phyloP scores from a whole-genome alignment of 768 basidiomycete genomes.

The Kondoa subrosea region DNA sequence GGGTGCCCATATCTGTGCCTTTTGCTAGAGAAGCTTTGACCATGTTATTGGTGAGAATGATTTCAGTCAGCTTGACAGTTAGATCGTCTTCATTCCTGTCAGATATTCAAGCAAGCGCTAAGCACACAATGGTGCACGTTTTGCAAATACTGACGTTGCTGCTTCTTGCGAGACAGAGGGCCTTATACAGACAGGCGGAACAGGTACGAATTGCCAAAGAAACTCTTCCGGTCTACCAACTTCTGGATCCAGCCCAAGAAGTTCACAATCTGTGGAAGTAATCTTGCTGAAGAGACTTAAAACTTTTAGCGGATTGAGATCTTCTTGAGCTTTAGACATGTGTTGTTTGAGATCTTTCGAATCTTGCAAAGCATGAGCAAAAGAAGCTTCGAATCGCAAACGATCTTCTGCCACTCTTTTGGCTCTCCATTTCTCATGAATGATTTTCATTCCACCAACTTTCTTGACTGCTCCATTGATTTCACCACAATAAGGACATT shows the following conservation, averaged over 20 bases:
- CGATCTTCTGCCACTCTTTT: slow-evolving; percentile 87
- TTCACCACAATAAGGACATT: slow-evolving; percentile 82
- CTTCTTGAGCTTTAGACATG: slow-evolving; percentile 76
- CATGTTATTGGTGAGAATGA: slow-evolving; percentile 80
- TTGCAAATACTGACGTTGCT: slow-evolving; percentile 39
- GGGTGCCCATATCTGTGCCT: slow-evolving; percentile 69
- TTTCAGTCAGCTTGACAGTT: slow-evolving; percentile 57
- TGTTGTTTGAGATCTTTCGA: slow-evolving; percentile 73
- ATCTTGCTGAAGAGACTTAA: slow-evolving; percentile 81
- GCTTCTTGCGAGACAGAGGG: slow-evolving; percentile 96
- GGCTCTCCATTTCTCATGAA: slow-evolving; percentile 90
- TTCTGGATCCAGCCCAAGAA: slow-evolving; percentile 72
- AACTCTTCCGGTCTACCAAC: slow-evolving; percentile 90
- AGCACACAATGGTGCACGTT: neutral
- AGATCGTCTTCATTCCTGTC: slow-evolving; percentile 89
- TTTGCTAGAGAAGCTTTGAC: slow-evolving; percentile 77
- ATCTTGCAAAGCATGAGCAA: slow-evolving; percentile 60
- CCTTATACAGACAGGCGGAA: slow-evolving; percentile 91
- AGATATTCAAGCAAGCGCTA: neutral
- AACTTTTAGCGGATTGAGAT: slow-evolving; percentile 84
- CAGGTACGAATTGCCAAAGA: slow-evolving; percentile 96
- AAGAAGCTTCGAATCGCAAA: slow-evolving; percentile 44
- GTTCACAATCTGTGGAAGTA: slow-evolving; percentile 91
- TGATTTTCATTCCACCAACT: slow-evolving; percentile 80
- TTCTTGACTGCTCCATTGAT: slow-evolving; percentile 95